These are phyloP conservation scores for Plasmodium sp. DNA, from an alignment of 169 alveolate species.

Conservation along the genomic window DNA sequence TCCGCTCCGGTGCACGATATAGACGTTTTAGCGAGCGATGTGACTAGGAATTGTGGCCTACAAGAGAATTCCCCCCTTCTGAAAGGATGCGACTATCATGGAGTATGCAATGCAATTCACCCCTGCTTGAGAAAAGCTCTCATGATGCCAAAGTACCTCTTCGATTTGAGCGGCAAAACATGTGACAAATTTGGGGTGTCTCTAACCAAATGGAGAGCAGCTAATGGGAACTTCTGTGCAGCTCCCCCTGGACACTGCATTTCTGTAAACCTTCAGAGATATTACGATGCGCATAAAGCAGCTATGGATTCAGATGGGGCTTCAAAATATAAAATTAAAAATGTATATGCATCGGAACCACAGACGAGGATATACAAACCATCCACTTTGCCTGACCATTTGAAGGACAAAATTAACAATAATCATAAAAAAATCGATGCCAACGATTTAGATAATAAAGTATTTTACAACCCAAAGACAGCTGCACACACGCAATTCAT, in stretches of 20 bases:
- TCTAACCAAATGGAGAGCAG: slow-evolving; percentile 41
- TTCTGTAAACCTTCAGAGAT: slow-evolving; percentile 26
- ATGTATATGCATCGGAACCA: slow-evolving; percentile 68
- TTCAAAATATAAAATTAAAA: slow-evolving; percentile 64
- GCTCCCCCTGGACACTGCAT: slow-evolving; percentile 21
- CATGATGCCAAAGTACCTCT: slow-evolving; percentile 57
- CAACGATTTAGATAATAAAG: slow-evolving; percentile 59
- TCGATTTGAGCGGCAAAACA: slow-evolving; percentile 72
- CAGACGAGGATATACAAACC: slow-evolving; percentile 32
- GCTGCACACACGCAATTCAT: slow-evolving; percentile 62
- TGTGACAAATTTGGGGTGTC: slow-evolving; percentile 72
- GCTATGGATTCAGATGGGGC: slow-evolving; percentile 1
- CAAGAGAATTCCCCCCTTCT: slow-evolving; percentile 14
- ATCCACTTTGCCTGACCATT: slow-evolving; percentile 17
- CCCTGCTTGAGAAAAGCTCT: slow-evolving; percentile 67
- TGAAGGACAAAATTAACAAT: slow-evolving; percentile 30
- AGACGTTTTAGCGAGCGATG: slow-evolving; percentile 52
- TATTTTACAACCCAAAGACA: slow-evolving; percentile 30
- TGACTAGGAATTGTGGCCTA: slow-evolving; percentile 52
- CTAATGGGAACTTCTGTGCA: slow-evolving; percentile 50
- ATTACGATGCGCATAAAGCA: slow-evolving; percentile 24
- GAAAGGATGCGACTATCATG: slow-evolving; percentile 62
- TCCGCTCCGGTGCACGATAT: slow-evolving; percentile 27
- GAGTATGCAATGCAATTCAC: slow-evolving; percentile 26
- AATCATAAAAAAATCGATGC: not conserved